These are phyloP conservation scores for Pezizomycotina sp. DNA, from an alignment of 2,329 filamentous ascomycete genomes.

Conservation along the genomic window DNA sequence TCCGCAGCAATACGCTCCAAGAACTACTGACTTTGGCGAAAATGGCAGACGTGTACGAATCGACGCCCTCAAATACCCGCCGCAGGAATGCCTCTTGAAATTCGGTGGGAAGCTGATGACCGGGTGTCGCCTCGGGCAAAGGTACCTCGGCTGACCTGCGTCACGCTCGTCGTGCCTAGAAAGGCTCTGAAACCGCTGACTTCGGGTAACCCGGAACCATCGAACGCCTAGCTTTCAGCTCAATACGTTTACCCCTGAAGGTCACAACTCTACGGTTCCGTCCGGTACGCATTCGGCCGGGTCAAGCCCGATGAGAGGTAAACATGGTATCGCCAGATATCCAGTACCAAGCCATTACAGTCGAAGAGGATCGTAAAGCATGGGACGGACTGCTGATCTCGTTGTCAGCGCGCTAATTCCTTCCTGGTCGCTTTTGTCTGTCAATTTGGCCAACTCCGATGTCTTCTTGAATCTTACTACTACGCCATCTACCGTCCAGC, in stretches of 20 bases:
- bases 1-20: constrained; percentile 16
- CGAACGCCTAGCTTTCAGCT: too few species aligned
- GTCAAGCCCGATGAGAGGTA: too few species aligned
- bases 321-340: constrained; percentile 9
- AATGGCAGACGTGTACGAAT: constrained; percentile 7
- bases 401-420: constrained; percentile 21
- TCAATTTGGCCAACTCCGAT: background rate
- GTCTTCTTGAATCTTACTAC: constrained; percentile 4
- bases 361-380: constrained; percentile 17
- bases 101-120: constrained; percentile 4
- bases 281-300: too few species aligned
- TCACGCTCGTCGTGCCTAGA: constrained; percentile 7
- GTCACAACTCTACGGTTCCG: too few species aligned
- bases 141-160: background rate
- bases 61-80: constrained; percentile 1
- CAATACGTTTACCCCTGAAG: too few species aligned
- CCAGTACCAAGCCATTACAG: constrained; percentile 5
- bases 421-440: constrained; percentile 16
- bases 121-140: constrained; percentile 7
- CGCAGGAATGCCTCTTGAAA: constrained; percentile 4
- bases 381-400: constrained; percentile 19
- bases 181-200: constrained; percentile 3
- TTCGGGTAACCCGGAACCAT: too few species aligned
- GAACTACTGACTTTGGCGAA: constrained; percentile 11
- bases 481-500: background rate